phyloP scores from a whole-genome alignment of 257 asterid species.

The Echites panduratus region DNA sequence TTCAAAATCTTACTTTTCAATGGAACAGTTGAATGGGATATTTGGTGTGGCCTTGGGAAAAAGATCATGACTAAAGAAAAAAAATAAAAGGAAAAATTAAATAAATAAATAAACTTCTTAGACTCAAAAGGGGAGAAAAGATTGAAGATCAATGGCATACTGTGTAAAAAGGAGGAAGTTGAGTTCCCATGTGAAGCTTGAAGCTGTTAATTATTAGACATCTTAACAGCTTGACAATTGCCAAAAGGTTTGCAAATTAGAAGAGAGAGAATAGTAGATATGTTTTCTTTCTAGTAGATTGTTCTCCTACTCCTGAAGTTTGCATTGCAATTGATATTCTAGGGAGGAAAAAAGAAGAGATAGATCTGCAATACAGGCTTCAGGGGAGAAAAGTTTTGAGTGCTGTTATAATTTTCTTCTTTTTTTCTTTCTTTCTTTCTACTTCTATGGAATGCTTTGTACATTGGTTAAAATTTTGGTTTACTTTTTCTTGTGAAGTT shows the following conservation, averaged over 20 bases:
- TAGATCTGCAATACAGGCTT: not conserved
- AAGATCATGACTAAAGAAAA: not conserved
- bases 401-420: not conserved
- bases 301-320: not conserved
- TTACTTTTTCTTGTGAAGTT: not conserved
- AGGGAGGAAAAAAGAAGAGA: not conserved
- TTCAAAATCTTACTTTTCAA: slow-evolving; percentile 9
- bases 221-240: slow-evolving; percentile 28
- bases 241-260: slow-evolving; percentile 9
- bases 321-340: slow-evolving; percentile 3
- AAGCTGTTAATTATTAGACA: slow-evolving; percentile 31
- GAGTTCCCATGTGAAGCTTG: not conserved
- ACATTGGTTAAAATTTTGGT: slow-evolving; percentile 12
- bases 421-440: not conserved
- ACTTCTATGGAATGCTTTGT: slow-evolving; percentile 14
- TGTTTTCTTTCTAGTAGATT: slow-evolving; percentile 2
- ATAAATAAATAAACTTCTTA: slow-evolving; percentile 4
- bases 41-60: slow-evolving; percentile 12
- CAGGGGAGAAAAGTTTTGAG: not conserved
- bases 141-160: not conserved
- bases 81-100: not conserved
- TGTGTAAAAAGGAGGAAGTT: slow-evolving; percentile 6
- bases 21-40: slow-evolving; percentile 11
- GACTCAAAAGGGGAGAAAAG: not conserved
- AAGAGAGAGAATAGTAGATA: not conserved